These are phyloP conservation scores for Yamadazyma atlantica DNA, from an alignment of 1,139 yeast genomes.

Conservation along the genomic window DNA sequence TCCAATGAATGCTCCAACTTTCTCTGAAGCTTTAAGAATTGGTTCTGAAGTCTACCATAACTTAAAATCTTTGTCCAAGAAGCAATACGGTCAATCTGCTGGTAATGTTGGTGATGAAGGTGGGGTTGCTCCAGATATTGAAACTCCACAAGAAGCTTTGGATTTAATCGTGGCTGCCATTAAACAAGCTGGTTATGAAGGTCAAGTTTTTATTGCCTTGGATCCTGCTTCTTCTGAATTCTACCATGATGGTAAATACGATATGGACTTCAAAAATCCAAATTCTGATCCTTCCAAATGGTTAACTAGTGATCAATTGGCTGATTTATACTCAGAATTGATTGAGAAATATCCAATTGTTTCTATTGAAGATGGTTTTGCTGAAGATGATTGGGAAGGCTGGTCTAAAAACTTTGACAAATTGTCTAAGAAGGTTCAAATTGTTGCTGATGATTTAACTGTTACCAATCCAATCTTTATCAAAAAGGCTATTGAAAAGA, in stretches of 20 bases:
- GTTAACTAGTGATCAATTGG: conserved; percentile 78
- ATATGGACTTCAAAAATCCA: conserved; percentile 91
- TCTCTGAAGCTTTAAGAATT: conserved; percentile 85
- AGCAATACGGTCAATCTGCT: conserved; percentile 87
- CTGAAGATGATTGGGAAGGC: conserved; percentile 95
- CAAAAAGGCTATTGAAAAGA: conserved; percentile 84
- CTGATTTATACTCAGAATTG: conserved; percentile 69
- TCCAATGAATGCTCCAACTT: conserved; percentile 76
- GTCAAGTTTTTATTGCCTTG: conserved; percentile 78
- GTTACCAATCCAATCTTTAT: conserved; percentile 91
- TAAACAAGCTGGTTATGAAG: conserved; percentile 84
- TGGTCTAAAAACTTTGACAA: conserved; percentile 75
- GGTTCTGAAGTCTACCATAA: conserved; percentile 92
- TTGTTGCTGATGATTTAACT: conserved; percentile 92
- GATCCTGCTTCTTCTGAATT: conserved; percentile 92
- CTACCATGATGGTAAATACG: conserved; percentile 89
- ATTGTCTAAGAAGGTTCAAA: conserved; percentile 66
- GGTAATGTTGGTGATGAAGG: conserved; percentile 98
- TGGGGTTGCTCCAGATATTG: conserved; percentile 93
- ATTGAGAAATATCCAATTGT: conserved; percentile 86
- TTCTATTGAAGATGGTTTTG: conserved; percentile 92
- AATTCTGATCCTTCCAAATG: conserved; percentile 79
- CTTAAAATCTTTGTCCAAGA: conserved; percentile 80
- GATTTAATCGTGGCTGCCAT: conserved; percentile 84
- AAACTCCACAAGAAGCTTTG: conserved; percentile 86